Evolutionary conservation across 495 filamentous ascomycete species (phyloP), one percentile per base, ranked within the genome.

Genomic region (Penicillium silybi): DNA sequence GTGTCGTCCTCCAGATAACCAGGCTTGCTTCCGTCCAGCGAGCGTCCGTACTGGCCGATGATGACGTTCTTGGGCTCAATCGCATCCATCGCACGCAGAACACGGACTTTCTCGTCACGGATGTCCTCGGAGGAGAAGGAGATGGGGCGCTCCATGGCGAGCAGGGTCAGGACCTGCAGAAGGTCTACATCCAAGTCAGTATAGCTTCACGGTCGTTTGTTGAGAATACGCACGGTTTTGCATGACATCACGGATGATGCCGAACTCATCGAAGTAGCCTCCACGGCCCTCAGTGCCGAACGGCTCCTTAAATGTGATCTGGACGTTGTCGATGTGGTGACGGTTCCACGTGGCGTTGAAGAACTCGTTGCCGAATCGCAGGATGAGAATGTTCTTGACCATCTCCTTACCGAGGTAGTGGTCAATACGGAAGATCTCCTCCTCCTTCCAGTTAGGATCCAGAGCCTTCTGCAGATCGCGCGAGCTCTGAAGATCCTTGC

Each of bases 11-110:
- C 93, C 74, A 97, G 91, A 77, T 99, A 99, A 15, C 89, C 85
- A 44, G 95, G 95, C 79, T 99, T 99, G 73, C 80, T 95, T 45
- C 95, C 93, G 63, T 99, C 95, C 44, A 97, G 79, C 17, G 93
- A 97, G 70, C 87, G 92, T 50, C 90, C 92, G 68, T 99, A 99
- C 70, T 99, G 95, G 38, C 95, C 95, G 62, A 99, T 99, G 70
- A 99, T 99, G 69, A 99, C 95, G 67, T 99, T 93, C 85, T 97
- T 99, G 54, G 95, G 95, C 77, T 99, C 91, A 64, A 99, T 97
- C 11, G 90, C 81, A 44, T 90, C 88, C 66, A 97, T 97, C 37
- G 85, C 89, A 57, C 93, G 87, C 39, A 99, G 82, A 18, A 99
- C 95, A 57, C 95, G 87, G 54, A 80, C 92, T 78, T 99, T 99